Base-by-base conservation (phyloP, 352 stramenopile species). In the Pythium utonaiense region DNA sequence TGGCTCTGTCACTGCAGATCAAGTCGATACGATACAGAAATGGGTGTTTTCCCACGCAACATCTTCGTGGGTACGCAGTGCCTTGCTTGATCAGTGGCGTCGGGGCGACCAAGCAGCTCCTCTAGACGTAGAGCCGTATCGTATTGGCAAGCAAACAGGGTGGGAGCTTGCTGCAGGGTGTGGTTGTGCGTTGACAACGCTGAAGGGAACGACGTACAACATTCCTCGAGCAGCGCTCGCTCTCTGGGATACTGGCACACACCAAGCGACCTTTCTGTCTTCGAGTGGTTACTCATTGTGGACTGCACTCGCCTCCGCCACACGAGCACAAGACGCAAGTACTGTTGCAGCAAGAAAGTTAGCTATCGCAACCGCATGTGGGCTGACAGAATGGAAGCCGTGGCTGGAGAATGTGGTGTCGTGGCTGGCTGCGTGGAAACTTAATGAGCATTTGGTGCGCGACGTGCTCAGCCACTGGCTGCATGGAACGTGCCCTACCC, bases 381-480 rank as follows among this genome's bases (percentile, higher is more conserved):
- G 64, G 10, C 40, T 67, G 16, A 22, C 64, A 0, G 51, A 50
- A 28, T 92, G 80, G 80, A 53, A 77, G 17, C 31, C 47, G 10
- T 92, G 83, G 83, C 80, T 92, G 59, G 74, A 87, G 22, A 58
- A 54, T 31, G 70, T 90, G 1, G 54, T 78, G 13, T 56, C 75
- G 33, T 92, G 83, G 83, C 57, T 92, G 0, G 41, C 67, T 2
- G 53, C 53, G n/a, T 90, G 78, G 83, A 69, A 60, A 16, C 47
- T 14, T 0, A 86, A 81, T 22, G 83, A 90, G 10, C 61, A 89
- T 19, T 33, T 88, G 1, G 21, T 75, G 6, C 75, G 78, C 5
- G 80, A 92, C 25, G 77, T 90, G 6, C 50, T 88, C 0, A 76
- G 83, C 0, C 80, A 90, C 54, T 92, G 83, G 83, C 30, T 88